These are phyloP conservation scores for Ceratopteris richardii DNA, from an alignment of 75 land plant genomes.

Conservation along the genomic window DNA sequence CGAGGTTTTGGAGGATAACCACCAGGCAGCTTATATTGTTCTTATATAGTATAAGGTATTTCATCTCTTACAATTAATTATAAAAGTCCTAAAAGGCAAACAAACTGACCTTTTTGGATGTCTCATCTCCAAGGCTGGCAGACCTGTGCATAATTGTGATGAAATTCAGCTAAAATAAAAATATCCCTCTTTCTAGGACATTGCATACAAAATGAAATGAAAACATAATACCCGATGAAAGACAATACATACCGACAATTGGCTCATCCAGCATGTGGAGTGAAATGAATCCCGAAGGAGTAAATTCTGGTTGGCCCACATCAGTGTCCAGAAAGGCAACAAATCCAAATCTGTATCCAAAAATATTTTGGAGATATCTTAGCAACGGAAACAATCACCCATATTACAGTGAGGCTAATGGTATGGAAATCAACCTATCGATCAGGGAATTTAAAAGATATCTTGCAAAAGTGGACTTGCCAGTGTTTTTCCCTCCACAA, in stretches of 20 bases:
- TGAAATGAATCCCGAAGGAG: constrained; percentile 72
- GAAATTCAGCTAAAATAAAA: no score
- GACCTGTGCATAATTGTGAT: constrained; percentile 26
- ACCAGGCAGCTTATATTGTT: no score
- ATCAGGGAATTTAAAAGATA: constrained; percentile 57
- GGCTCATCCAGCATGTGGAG: constrained; percentile 54
- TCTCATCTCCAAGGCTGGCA: constrained; percentile 43
- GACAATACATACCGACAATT: constrained; percentile 39
- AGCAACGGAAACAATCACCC: not conserved
- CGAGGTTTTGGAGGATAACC: not conserved
- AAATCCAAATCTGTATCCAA: constrained; percentile 33
- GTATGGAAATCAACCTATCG: not conserved
- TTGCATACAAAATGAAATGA: not conserved
- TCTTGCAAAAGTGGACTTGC: constrained; percentile 87
- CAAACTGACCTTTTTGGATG: constrained; percentile 47
- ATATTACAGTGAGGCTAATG: not conserved
- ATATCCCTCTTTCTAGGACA: no score
- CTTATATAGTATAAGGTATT: no score
- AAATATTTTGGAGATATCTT: not conserved
- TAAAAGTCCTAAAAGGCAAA: no score
- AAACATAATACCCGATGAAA: not conserved
- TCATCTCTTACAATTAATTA: no score
- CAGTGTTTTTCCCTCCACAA: constrained; percentile 76
- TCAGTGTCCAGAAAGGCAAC: constrained; percentile 89
- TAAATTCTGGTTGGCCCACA: constrained; percentile 86